Percentiles rank a stretch among this genome's conserved stretches.
Evolutionary conservation across 2,329 filamentous ascomycete genomes (phyloP).

Genomic region (Didymella pinodella): DNA sequence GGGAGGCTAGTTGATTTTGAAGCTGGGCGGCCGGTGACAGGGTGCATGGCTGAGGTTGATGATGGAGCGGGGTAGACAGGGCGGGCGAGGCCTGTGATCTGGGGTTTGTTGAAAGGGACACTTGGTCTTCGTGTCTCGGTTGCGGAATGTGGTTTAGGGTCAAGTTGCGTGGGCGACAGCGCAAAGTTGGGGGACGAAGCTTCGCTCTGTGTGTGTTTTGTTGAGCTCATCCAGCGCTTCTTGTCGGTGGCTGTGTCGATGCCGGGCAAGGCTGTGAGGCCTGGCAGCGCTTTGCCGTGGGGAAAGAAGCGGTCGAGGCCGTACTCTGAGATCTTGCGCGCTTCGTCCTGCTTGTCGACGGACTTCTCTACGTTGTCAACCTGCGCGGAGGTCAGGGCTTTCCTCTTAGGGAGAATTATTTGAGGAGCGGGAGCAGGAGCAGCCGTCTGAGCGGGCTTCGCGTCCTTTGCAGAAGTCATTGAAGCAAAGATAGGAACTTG

Average conservation of each 20-base stretch:
- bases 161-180: slow-evolving; percentile 27
- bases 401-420: slow-evolving; percentile 54
- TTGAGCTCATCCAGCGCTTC: slow-evolving; percentile 9
- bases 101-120: slow-evolving; percentile 41
- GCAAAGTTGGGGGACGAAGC: slow-evolving; percentile 28
- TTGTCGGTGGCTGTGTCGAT: slow-evolving; percentile 14
- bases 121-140: slow-evolving; percentile 43
- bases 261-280: slow-evolving; percentile 22
- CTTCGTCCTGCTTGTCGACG: slow-evolving; percentile 31
- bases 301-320: slow-evolving; percentile 15
- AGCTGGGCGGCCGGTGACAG: slow-evolving; percentile 36
- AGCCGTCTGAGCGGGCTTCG: slow-evolving; percentile 35
- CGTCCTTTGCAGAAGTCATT: slow-evolving; percentile 21
- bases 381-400: slow-evolving; percentile 55
- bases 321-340: slow-evolving; percentile 17
- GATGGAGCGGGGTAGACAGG: slow-evolving; percentile 40
- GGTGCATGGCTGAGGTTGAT: slow-evolving; percentile 26
- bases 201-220: slow-evolving; percentile 24
- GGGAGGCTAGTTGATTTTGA: slow-evolving; percentile 39
- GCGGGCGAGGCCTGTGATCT: slow-evolving; percentile 49
- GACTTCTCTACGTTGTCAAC: slow-evolving; percentile 48
- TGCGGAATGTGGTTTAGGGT: slow-evolving; percentile 22
- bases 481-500: slow-evolving; percentile 34
- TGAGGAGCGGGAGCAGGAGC: slow-evolving; percentile 39
- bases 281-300: slow-evolving; percentile 32